phyloP scores from a whole-genome alignment of 2,329 filamentous ascomycete genomes.

The Fusarium verticillioides region DNA sequence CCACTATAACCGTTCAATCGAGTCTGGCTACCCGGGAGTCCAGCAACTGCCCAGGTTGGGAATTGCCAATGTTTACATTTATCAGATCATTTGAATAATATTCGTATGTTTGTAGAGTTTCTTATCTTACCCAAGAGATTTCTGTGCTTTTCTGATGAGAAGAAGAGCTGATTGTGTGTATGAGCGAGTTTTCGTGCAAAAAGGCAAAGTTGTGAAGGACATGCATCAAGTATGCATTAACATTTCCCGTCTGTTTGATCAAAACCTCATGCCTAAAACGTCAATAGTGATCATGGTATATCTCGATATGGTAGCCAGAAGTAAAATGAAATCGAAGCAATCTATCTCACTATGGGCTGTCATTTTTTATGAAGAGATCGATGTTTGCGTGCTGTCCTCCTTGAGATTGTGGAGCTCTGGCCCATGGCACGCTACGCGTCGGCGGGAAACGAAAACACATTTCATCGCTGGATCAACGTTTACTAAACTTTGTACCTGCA shows the following conservation, averaged over 20 bases:
- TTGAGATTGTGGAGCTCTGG: not conserved
- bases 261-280: too few relatives aligned
- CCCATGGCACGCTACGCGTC: not conserved
- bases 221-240: too few relatives aligned
- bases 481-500: not conserved
- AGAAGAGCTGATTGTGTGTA: fast-evolving
- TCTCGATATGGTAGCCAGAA: fast-evolving
- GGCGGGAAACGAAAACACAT: not conserved
- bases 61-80: not conserved
- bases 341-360: not conserved
- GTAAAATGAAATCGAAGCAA: fast-evolving
- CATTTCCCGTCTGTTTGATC: fast-evolving
- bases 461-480: not conserved
- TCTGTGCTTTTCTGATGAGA: not conserved
- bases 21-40: not conserved
- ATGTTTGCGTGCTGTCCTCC: too few relatives aligned
- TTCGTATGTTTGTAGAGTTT: fast-evolving
- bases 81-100: not conserved
- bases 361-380: fast-evolving
- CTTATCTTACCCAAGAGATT: not conserved
- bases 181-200: fast-evolving
- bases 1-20: fast-evolving
- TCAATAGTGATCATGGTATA: not conserved
- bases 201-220: too few relatives aligned
- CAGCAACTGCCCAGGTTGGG: fast-evolving